A percentile compares a stretch with the other conserved stretches of the same genome.
These are phyloP conservation scores for Nothophoma quercina DNA, from an alignment of 2,329 filamentous ascomycete species.

Conservation along the genomic window DNA sequence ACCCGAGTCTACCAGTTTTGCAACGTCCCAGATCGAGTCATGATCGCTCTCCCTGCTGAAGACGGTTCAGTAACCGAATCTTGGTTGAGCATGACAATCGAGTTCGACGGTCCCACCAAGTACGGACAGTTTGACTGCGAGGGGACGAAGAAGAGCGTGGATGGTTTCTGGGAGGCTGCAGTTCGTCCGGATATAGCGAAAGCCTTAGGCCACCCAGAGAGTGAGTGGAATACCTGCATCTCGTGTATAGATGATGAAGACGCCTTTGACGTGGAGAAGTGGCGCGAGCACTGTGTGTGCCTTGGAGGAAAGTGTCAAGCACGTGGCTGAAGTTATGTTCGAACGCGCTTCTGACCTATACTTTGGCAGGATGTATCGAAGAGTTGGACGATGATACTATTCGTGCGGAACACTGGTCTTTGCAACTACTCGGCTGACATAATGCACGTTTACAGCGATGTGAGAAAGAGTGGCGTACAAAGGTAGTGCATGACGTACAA, in stretches of 20 bases:
- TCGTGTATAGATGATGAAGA: background rate
- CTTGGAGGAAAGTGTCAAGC: too few relatives aligned
- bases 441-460: too few relatives aligned
- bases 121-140: background rate
- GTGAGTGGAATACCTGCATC: conserved; percentile 1
- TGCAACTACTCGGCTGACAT: too few relatives aligned
- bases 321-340: too few relatives aligned
- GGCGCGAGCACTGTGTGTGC: background rate
- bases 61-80: background rate
- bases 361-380: too few relatives aligned
- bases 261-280: background rate
- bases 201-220: background rate
- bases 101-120: conserved; percentile 7
- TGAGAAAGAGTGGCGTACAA: too few relatives aligned
- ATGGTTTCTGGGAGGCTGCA: conserved; percentile 3
- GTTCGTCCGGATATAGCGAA: conserved; percentile 3
- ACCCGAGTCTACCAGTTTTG: conserved; percentile 14
- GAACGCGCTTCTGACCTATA: too few relatives aligned
- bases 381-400: too few relatives aligned
- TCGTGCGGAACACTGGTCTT: too few relatives aligned
- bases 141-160: background rate
- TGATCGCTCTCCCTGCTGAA: conserved; percentile 10
- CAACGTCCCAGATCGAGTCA: conserved; percentile 5
- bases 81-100: conserved; percentile 6
- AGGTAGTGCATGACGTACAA: too few relatives aligned